Conservation (phyloP, 2,329 filamentous ascomycete genomes). For the Fusarium bactridioides region DNA sequence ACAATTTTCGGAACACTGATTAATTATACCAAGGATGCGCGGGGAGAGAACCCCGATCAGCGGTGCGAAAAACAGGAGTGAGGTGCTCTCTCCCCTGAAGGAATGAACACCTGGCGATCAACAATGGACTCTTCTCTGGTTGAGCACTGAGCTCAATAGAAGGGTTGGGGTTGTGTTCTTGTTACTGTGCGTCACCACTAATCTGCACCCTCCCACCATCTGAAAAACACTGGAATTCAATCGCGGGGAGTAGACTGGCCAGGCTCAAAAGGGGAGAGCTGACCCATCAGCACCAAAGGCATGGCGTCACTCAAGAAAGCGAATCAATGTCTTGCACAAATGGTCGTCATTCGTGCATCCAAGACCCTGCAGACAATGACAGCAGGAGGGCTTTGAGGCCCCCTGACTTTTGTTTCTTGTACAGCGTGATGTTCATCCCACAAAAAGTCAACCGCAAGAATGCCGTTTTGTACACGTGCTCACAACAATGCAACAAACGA, state of each 20-base stretch:
- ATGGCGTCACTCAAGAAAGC: constrained; percentile 27
- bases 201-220: constrained; percentile 30
- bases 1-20: not conserved
- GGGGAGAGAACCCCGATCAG: constrained; percentile 2
- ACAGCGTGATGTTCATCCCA: constrained; percentile 13
- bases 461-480: constrained; percentile 18
- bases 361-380: constrained; percentile 30
- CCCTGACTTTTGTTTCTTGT: constrained; percentile 22
- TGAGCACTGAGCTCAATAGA: not conserved
- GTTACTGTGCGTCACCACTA: constrained; percentile 28
- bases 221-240: constrained; percentile 24
- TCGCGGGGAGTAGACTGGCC: constrained; percentile 11
- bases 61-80: constrained; percentile 6
- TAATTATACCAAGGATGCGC: not conserved
- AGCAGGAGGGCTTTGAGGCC: constrained; percentile 14
- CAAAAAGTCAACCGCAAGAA: not conserved
- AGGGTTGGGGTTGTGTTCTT: constrained; percentile 9
- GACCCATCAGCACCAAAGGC: constrained; percentile 11
- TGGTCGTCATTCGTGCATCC: constrained; percentile 16
- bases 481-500: constrained; percentile 9
- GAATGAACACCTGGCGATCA: constrained; percentile 23
- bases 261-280: constrained; percentile 23
- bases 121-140: constrained; percentile 1
- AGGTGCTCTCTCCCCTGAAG: not conserved
- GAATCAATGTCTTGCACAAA: constrained; percentile 27